Evolutionary conservation across 2,329 filamentous ascomycete genomes (phyloP), one percentile per base, ranked within the genome.

Genomic region (Fusarium sterilihyphosum): DNA sequence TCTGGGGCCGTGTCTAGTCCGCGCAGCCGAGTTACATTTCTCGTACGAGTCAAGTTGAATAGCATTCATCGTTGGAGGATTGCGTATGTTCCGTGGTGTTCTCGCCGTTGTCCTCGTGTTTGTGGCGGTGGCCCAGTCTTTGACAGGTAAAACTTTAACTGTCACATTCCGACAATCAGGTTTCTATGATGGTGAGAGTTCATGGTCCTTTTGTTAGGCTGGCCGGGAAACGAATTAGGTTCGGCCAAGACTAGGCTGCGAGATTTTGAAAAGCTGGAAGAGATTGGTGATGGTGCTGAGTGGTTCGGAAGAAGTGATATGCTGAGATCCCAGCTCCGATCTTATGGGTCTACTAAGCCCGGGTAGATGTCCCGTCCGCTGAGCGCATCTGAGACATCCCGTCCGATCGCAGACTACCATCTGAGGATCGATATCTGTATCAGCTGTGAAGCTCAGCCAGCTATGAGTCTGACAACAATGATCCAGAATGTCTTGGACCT

Each of bases 81-180:
- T 29, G n/a, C 46, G 6, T 52, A 24, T 43, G n/a, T n/a, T 65
- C 53, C 12, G 40, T 33, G 17, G 33, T 40, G 65, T 54, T 54
- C 26, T 47, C 18, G 26, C 67, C 60, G 67, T 70, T 70, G 53
- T 44, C n/a, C 60, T 70, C 60, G 53, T 70, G 46, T 49, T 70
- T 54, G 53, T 70, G 66, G 66, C 66, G 47, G 60, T 50, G 47
- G 60, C 60, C 37, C 26, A 54, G 53, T 10, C 41, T 24, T 41
- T 37, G 38, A 29, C 24, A 26, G n/a, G 49, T 40, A 22, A 22
- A 54, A 62, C 49, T 49, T 24, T 18, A 49, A 40, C 20, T n/a
- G 60, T 70, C 66, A 70, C 67, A 70, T 70, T 70, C 66, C 67
- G 47, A 24, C 26, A 37, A 60, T 58, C 31, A n/a, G 10, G 57